phyloP scores from a whole-genome alignment of 164 flowering plant genomes.

The Nelumbo lutea region DNA sequence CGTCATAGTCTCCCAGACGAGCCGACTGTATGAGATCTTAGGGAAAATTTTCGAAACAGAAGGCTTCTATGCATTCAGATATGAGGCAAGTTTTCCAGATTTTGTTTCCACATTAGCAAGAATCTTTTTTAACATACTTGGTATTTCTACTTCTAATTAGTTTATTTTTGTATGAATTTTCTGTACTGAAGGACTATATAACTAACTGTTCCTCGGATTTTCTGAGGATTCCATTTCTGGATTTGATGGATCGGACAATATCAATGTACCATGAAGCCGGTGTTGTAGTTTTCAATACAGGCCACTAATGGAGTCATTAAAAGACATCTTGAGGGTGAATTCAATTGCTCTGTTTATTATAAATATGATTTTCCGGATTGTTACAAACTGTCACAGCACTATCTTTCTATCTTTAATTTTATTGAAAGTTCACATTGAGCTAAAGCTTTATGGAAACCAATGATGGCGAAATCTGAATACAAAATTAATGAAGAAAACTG shows the following conservation, averaged over 20 bases:
- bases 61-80: conserved; percentile 68
- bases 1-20: conserved; percentile 48
- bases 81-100: conserved; percentile 48
- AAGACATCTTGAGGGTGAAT: conserved; percentile 82
- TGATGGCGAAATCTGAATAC: no score
- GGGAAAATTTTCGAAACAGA: conserved; percentile 72
- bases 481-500: no score
- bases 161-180: conserved; percentile 8
- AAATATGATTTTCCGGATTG: background rate
- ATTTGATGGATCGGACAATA: conserved; percentile 64
- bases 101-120: background rate
- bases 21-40: conserved; percentile 65
- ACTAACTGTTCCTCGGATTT: conserved; percentile 58
- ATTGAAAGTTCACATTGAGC: no score
- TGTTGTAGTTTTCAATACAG: conserved; percentile 72
- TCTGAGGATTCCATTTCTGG: conserved; percentile 72
- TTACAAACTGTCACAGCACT: background rate
- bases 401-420: no score
- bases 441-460: no score
- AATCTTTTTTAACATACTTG: background rate
- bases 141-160: background rate
- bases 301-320: conserved; percentile 98
- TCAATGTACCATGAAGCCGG: conserved; percentile 61
- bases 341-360: background rate
- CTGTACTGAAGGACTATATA: conserved; percentile 51